phyloP scores from a whole-genome alignment of 306 rosid species.

The Corylus heterophylla region DNA sequence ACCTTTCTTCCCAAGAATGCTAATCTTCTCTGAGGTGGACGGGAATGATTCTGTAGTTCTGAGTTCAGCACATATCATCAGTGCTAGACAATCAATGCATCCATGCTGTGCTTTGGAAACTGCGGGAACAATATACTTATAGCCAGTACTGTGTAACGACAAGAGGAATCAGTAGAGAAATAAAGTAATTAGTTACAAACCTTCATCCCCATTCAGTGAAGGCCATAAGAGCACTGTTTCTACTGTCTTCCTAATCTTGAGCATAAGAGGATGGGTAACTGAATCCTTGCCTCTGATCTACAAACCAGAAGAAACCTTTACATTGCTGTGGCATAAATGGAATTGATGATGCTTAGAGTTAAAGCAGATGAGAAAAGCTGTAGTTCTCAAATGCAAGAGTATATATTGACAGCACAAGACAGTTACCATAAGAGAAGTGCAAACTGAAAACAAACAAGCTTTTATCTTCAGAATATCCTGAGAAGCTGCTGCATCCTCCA shows the following conservation, averaged over 20 bases:
- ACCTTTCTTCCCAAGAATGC: conserved; percentile 46
- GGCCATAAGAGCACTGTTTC: conserved; percentile 77
- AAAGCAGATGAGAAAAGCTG: conserved; percentile 8
- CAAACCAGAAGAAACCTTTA: conserved; percentile 29
- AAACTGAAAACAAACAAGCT: conserved; percentile 74
- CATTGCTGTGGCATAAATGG: conserved; percentile 19
- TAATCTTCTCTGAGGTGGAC: conserved; percentile 31
- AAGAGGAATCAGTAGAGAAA: conserved; percentile 9
- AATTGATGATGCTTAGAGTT: conserved; percentile 24
- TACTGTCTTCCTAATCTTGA: conserved; percentile 50
- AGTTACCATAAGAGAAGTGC: conserved; percentile 85
- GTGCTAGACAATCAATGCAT: conserved; percentile 88
- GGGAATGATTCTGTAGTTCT: conserved; percentile 48
- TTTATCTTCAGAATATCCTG: conserved; percentile 55
- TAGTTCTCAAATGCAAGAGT: conserved; percentile 14
- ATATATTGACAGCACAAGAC: background rate
- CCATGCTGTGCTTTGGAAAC: conserved; percentile 92
- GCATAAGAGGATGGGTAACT: conserved; percentile 58
- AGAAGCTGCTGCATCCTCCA: conserved; percentile 52
- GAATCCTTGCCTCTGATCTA: conserved; percentile 74
- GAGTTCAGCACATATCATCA: conserved; percentile 80
- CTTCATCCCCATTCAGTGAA: conserved; percentile 71
- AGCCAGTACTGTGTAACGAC: conserved; percentile 10
- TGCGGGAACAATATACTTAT: conserved; percentile 29
- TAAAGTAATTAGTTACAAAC: conserved; percentile 36